phyloP scores from a whole-genome alignment of 2,329 filamentous ascomycete genomes.

The Calcarisporium arbuscula region DNA sequence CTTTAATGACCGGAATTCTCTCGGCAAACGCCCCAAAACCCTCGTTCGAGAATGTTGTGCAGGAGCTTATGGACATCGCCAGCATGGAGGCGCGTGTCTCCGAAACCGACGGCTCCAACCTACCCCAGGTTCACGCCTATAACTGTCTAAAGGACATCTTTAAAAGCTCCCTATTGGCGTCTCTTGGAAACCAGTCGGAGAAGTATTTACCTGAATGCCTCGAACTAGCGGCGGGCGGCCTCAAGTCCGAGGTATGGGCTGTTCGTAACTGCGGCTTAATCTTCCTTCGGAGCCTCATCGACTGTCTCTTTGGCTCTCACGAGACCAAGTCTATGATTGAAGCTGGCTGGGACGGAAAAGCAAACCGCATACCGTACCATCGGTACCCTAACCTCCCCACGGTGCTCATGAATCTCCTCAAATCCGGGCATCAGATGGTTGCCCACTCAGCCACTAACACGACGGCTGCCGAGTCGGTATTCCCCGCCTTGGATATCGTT shows the following conservation, averaged over 20 bases:
- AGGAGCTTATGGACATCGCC: conserved; percentile 55
- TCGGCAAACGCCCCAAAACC: conserved; percentile 54
- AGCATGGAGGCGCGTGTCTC: conserved; percentile 44
- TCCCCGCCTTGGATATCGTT: conserved; percentile 77
- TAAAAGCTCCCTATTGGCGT: conserved; percentile 70
- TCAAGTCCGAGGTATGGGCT: conserved; percentile 83
- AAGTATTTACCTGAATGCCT: conserved; percentile 67
- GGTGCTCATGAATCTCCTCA: conserved; percentile 58
- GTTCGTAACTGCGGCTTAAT: conserved; percentile 91
- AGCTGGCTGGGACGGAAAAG: conserved; percentile 57
- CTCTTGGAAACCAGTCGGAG: conserved; percentile 67
- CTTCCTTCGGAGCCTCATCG: conserved; percentile 78
- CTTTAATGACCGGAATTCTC: conserved; percentile 76
- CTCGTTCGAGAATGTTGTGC: conserved; percentile 60
- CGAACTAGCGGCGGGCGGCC: conserved; percentile 69
- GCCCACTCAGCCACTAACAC: conserved; percentile 25
- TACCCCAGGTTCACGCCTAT: conserved; percentile 90
- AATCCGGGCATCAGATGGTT: conserved; percentile 41
- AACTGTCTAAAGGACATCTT: conserved; percentile 93
- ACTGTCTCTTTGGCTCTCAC: conserved; percentile 68
- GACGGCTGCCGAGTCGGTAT: conserved; percentile 61
- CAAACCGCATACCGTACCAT: conserved; percentile 61
- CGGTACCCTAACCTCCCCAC: conserved; percentile 60
- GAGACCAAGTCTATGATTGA: conserved; percentile 61
- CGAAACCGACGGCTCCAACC: conserved; percentile 55